Base-by-base conservation (phyloP, 2,329 filamentous ascomycete genomes). In the Chrysoporthe austroafricana region DNA sequence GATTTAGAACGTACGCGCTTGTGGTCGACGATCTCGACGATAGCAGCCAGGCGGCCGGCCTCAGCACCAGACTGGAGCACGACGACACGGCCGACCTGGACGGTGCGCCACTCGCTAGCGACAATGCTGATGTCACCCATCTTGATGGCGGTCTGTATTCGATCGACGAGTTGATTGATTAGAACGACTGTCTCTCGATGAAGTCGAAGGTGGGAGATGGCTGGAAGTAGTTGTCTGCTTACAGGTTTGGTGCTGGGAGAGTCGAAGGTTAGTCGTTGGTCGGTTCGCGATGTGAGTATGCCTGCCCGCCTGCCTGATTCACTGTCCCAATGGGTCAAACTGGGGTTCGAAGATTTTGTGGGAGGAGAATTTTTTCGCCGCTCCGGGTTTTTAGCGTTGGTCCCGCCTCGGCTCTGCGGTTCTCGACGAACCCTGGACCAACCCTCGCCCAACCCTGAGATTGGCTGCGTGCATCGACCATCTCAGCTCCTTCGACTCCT, bases 11-110 rank as follows among this genome's bases (percentile, higher is more conserved):
- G 82, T 97, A 99, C 96, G 86, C 96, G 94, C 90, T 97, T 97
- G 91, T 99, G 95, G 86, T 99, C 96, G 86, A 99, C 96, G 84
- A 99, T 98, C 90, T 99, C 95, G 84, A 97, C 94, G 80, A 99
- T 95, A 78, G 90, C 86, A 79, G 94, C 96, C 78, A 98, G 89
- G 82, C 92, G 92, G 86, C 94, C 94, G 76, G 86, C 85, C 86
- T 85, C 92, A 77, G 90, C 90, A 80, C 94, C 91, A 80, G 88
- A 85, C 83, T 93, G 91, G 86, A 98, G 90, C 83, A 97, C 90
- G 82, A 97, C 91, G 80, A 99, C 90, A 82, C 96, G 94, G 90
- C 96, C 96, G 84, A 97, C 93, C 91, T 99, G 94, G 83, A 99
- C 94, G 84, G 94, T 88, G 88, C 94, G 94, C 94, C 94, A 96